Evolutionary conservation across 306 rosid species (phyloP).

Genomic region (Hippophae tibetana): DNA sequence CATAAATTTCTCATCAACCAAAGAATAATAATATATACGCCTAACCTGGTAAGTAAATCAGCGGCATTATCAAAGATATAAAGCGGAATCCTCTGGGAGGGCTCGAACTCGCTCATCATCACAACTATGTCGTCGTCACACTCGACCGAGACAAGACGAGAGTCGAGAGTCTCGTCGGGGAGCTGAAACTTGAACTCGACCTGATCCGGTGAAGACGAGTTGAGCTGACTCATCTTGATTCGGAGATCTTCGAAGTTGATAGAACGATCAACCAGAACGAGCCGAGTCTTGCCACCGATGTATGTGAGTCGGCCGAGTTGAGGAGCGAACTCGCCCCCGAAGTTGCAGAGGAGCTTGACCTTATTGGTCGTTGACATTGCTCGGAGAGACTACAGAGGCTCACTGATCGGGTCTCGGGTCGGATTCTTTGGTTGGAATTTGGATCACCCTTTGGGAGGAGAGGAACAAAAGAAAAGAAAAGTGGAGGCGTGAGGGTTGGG

Average conservation of each 20-base stretch:
- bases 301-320: conserved; percentile 6
- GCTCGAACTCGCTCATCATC: conserved; percentile 8
- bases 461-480: too few species aligned
- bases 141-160: conserved; percentile 16
- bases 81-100: conserved; percentile 9
- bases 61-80: not conserved
- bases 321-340: conserved; percentile 14
- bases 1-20: not conserved
- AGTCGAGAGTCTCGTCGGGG: conserved; percentile 13
- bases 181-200: conserved; percentile 15
- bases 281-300: conserved; percentile 11
- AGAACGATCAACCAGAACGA: conserved; percentile 3
- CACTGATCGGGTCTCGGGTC: too few species aligned
- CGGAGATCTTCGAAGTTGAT: conserved; percentile 3
- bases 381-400: too few species aligned
- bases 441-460: too few species aligned
- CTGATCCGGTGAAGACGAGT: conserved; percentile 1
- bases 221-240: conserved; percentile 9
- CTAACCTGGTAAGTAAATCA: conserved; percentile 7
- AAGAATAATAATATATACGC: not conserved
- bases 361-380: not conserved
- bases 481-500: too few species aligned
- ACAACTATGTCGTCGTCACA: conserved; percentile 11
- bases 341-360: conserved; percentile 12
- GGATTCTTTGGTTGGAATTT: too few species aligned